These are phyloP conservation scores for Pseudonitzschia pungens DNA, from an alignment of 108 stramenopile genomes.

Conservation along the genomic window DNA sequence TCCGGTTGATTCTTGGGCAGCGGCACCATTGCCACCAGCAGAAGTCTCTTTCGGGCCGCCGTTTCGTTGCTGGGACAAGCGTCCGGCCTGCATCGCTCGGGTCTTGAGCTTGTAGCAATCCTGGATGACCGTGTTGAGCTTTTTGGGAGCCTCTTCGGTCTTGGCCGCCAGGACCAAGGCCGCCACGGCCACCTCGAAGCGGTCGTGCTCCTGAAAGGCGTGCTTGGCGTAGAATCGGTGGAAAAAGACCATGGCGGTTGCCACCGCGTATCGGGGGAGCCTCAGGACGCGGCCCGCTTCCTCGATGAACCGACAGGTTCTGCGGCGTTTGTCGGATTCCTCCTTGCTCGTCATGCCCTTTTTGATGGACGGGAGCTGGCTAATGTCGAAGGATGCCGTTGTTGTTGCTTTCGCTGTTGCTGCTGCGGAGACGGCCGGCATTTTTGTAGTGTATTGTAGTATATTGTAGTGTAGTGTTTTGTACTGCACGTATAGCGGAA, in stretches of 20 bases:
- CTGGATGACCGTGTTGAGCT: conserved; percentile 65
- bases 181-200: conserved; percentile 87
- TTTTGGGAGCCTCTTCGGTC: conserved; percentile 87
- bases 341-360: conserved; percentile 54
- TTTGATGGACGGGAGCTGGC: conserved; percentile 37
- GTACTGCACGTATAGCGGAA: too few relatives aligned
- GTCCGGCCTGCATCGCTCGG: conserved; percentile 52
- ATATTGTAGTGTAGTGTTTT: too few relatives aligned
- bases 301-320: conserved; percentile 84
- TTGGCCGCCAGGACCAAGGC: conserved; percentile 84
- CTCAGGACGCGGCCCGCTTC: conserved; percentile 74
- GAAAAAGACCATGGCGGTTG: conserved; percentile 87
- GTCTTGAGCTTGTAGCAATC: conserved; percentile 68
- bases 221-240: conserved; percentile 91
- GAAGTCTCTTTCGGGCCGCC: neutral
- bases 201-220: conserved; percentile 81
- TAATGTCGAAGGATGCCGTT: conserved; percentile 19
- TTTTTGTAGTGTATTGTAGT: too few relatives aligned
- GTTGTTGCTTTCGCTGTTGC: too few relatives aligned
- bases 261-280: conserved; percentile 72
- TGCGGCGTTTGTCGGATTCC: conserved; percentile 60
- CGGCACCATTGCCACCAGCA: too few relatives aligned
- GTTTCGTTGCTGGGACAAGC: conserved; percentile 34
- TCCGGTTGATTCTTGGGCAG: conserved; percentile 19
- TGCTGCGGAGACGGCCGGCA: too few relatives aligned